Evolutionary conservation across 1,139 yeast species (phyloP), one percentile per base, ranked within the genome.

Genomic region (Candida tetrigidarum): DNA sequence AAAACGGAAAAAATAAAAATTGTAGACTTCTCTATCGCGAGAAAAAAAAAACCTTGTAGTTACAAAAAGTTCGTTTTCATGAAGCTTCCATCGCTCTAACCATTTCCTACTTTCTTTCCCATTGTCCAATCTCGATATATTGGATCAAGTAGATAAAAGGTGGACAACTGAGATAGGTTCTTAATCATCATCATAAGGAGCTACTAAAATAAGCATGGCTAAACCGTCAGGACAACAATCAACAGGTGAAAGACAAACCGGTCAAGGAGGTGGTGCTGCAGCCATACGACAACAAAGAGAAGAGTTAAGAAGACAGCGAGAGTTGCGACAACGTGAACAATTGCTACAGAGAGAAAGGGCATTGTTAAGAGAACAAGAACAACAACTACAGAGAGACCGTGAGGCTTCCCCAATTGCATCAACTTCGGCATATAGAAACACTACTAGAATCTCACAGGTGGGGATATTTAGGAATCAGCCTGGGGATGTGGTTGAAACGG

Each of bases 401-500:
- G 33, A 27, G 9, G 30, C n/a, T 12, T 44, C 49, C 4, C 44
- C 47, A 15, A 45, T 44, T 40, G 44, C 45, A 10, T 39, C 42
- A 15, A 18, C 47, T 22, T 44, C 43, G 16, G 12, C 25, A 29
- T 4, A 35, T 22, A 22, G 37, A 32, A 34, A 60, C 25, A 33
- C 22, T 14, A 14, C 7, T 5, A 23, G 23, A 54, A 32, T 50
- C 37, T 55, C 55, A 39, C 63, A 54, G 33, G 58, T 67, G 4
- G 82, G 83, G 1, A 54, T 78, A 11, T 63, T 71, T 50, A 62
- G 80, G 46, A 80, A 80, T 50, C 72, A 73, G 45, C 82, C 83
- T 0, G 81, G 81, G 1, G 82, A 77, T 52, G 36, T 41, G 5
- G 41, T 46, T 16, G 30, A 35, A 18, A 27, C 42, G 19, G 20